These are phyloP conservation scores for Salix arbutifolia DNA, from an alignment of 345 rosid species.

Conservation along the genomic window DNA sequence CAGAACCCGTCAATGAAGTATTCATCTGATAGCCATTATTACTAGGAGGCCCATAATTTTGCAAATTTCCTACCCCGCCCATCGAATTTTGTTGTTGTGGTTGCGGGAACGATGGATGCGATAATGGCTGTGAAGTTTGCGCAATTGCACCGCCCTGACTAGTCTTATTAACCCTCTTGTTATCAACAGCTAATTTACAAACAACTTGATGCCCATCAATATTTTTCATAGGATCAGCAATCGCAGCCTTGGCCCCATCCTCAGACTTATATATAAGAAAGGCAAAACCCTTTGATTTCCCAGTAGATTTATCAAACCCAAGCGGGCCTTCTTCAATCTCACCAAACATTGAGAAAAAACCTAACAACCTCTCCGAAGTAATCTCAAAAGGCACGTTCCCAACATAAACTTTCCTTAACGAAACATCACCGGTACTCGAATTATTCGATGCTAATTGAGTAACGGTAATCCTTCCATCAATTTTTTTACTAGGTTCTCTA, in stretches of 20 bases:
- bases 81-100: slow-evolving; percentile 11
- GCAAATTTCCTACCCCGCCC: background rate
- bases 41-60: background rate
- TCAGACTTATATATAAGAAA: slow-evolving; percentile 40
- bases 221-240: slow-evolving; percentile 35
- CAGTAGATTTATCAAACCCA: slow-evolving; percentile 43
- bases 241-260: slow-evolving; percentile 38
- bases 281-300: slow-evolving; percentile 41
- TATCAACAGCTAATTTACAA: slow-evolving; percentile 33
- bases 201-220: slow-evolving; percentile 38
- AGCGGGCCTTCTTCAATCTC: slow-evolving; percentile 49
- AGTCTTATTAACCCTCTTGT: slow-evolving; percentile 23
- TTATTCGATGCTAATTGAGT: slow-evolving; percentile 30
- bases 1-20: slow-evolving; percentile 17
- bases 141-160: background rate
- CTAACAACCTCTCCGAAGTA: slow-evolving; percentile 32
- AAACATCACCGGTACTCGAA: slow-evolving; percentile 15
- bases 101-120: background rate
- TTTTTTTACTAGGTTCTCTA: slow-evolving; percentile 39
- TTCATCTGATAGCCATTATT: slow-evolving; percentile 16
- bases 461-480: slow-evolving; percentile 36
- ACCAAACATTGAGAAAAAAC: slow-evolving; percentile 28
- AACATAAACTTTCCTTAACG: slow-evolving; percentile 38
- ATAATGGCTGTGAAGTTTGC: background rate
- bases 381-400: slow-evolving; percentile 36